These are phyloP conservation scores for Diphasiastrum complanatum DNA, from an alignment of 83 land plant species.

Conservation along the genomic window DNA sequence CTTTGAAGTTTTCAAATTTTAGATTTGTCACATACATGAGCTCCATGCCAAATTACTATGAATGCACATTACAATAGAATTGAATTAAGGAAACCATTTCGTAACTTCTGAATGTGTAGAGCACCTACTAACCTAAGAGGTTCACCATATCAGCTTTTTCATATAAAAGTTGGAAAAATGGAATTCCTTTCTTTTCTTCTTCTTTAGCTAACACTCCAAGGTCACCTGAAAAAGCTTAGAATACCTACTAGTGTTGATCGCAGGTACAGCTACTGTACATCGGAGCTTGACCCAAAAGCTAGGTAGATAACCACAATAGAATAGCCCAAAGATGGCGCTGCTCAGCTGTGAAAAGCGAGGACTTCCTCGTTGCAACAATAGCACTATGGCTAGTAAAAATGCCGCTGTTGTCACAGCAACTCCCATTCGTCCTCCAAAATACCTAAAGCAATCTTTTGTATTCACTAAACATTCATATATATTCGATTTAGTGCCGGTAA, in stretches of 20 bases:
- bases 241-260: constrained; percentile 68
- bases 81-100: too few relatives aligned
- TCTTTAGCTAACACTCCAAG: neutral
- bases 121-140: too few relatives aligned
- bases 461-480: too few relatives aligned
- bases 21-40: too few relatives aligned
- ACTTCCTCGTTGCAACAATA: constrained; percentile 70
- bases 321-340: constrained; percentile 85
- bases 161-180: neutral
- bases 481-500: too few relatives aligned
- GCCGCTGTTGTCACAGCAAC: constrained; percentile 73
- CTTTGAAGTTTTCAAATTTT: too few relatives aligned
- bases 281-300: constrained; percentile 97
- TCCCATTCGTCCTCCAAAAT: constrained; percentile 76
- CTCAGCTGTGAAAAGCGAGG: constrained; percentile 93
- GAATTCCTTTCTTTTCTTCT: too few relatives aligned
- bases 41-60: too few relatives aligned
- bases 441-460: constrained; percentile 50
- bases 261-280: constrained; percentile 76
- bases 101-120: too few relatives aligned
- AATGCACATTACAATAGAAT: too few relatives aligned
- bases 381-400: constrained; percentile 65
- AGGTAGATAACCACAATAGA: constrained; percentile 93
- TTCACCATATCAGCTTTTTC: neutral
- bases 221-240: neutral